Evolutionary conservation across 176 grass and related monocot species (phyloP), one percentile per base, ranked within the genome.

Genomic region (Cymbopogon citratus): DNA sequence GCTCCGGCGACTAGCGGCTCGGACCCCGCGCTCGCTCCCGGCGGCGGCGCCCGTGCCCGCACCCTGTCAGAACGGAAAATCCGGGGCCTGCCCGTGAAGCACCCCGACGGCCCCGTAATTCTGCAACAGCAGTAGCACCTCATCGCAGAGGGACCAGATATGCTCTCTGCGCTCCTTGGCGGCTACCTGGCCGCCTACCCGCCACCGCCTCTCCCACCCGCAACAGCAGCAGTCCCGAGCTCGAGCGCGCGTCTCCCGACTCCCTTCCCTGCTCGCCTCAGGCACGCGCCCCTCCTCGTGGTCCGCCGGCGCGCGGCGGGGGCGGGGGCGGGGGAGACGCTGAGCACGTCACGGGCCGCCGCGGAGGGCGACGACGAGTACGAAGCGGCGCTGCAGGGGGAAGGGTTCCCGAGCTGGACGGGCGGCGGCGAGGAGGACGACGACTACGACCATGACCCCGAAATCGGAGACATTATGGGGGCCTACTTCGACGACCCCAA

Each of bases 401-500:
- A 66, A 76, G 76, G 54, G 67, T 60, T 75, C 82, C 72, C 61
- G 65, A 75, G 52, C 23, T 74, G 63, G 71, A 49, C 34, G 52
- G 67, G 38, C 21, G 60, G 6, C 41, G 71, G 35, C 7, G 84
- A 67, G 23, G 82, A 86, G 60, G 76, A 86, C 54, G 80, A 92
- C 63, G 80, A 92, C 56, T 87, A 84, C 66, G 95, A 94, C 71
- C 93, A 69, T 39, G 92, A 98, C 82, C 92, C 90, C 33, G 95
- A 98, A 82, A 75, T 98, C 33, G 88, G 75, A 36, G 92, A 93
- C 69, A 94, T 98, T 40, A 90, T 98, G 65, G 91, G 85, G 12
- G 93, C 71, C 33, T 94, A 90, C 84, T 80, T 94, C 56, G 90
- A 98, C 40, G 88, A 98, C 63, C 95, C 95, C 65, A 87, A 91